Evolutionary conservation across 306 rosid genomes (phyloP).

Genomic region (Lathyrus aphaca): DNA sequence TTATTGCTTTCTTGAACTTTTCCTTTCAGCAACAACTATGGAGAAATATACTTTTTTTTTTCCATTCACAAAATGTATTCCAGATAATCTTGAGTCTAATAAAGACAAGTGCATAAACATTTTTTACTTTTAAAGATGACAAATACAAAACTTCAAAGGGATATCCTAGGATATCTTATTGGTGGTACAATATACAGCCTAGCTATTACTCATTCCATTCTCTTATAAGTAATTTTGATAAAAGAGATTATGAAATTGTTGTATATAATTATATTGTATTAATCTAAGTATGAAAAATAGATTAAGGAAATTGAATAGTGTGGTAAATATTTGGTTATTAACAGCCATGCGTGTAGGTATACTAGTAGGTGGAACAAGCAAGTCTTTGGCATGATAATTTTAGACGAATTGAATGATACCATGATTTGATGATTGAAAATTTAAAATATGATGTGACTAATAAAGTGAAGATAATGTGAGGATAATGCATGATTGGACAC

Average conservation of each 20-base stretch:
- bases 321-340: background rate
- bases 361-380: background rate
- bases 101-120: slow-evolving; percentile 35
- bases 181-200: background rate
- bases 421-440: slow-evolving; percentile 62
- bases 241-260: background rate
- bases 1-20: slow-evolving; percentile 55
- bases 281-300: background rate
- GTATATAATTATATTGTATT: background rate
- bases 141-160: slow-evolving; percentile 18
- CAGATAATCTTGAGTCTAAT: slow-evolving; percentile 26
- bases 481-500: slow-evolving; percentile 57
- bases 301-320: background rate
- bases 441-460: slow-evolving; percentile 52
- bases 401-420: slow-evolving; percentile 39
- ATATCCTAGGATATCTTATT: slow-evolving; percentile 27
- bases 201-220: background rate
- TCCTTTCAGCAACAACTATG: background rate
- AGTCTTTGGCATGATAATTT: slow-evolving; percentile 36
- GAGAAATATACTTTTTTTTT: background rate
- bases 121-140: slow-evolving; percentile 31
- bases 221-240: background rate
- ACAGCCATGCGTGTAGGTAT: background rate
- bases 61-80: slow-evolving; percentile 16
- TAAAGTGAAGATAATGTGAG: slow-evolving; percentile 62